Percentiles rank a stretch among this genome's conserved stretches.
Evolutionary conservation across 495 filamentous ascomycete genomes (phyloP).

Genomic region (Tuber melanosporum): DNA sequence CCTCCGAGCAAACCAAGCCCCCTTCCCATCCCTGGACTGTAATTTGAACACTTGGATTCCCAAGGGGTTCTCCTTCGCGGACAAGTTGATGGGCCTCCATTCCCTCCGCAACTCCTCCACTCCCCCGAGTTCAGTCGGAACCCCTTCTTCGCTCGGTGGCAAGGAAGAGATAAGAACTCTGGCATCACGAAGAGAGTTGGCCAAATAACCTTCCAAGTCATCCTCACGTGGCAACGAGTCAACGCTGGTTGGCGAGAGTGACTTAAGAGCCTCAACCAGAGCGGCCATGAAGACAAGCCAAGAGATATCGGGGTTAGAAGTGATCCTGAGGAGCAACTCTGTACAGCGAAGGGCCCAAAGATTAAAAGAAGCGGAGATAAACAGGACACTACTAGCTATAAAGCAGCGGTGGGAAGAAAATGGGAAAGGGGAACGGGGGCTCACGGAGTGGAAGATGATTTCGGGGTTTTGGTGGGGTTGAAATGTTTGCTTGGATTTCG

Average conservation of each 20-base stretch:
- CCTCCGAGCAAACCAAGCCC: constrained; percentile 80
- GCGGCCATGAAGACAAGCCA: constrained; percentile 48
- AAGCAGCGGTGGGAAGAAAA: background rate
- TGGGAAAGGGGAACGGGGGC: background rate
- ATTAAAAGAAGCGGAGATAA: background rate
- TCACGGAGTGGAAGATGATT: background rate
- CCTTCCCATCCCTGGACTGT: constrained; percentile 67
- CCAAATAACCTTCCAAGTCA: constrained; percentile 48
- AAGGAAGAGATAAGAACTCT: constrained; percentile 68
- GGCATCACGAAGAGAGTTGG: constrained; percentile 55
- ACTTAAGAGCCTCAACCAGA: constrained; percentile 67
- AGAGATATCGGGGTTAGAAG: background rate
- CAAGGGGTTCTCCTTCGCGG: constrained; percentile 64
- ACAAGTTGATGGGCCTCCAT: constrained; percentile 81
- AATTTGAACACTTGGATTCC: constrained; percentile 75
- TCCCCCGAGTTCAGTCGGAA: constrained; percentile 42
- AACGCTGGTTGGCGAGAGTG: constrained; percentile 58
- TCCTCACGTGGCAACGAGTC: constrained; percentile 52
- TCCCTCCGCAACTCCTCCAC: constrained; percentile 57
- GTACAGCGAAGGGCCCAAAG: background rate
- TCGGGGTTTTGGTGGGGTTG: background rate
- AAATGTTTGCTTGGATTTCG: background rate
- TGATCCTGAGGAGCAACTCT: background rate
- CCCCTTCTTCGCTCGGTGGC: constrained; percentile 42
- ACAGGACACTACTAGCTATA: background rate